phyloP scores from a whole-genome alignment of 148 eudicot species.

The Nepenthes mirabilis region DNA sequence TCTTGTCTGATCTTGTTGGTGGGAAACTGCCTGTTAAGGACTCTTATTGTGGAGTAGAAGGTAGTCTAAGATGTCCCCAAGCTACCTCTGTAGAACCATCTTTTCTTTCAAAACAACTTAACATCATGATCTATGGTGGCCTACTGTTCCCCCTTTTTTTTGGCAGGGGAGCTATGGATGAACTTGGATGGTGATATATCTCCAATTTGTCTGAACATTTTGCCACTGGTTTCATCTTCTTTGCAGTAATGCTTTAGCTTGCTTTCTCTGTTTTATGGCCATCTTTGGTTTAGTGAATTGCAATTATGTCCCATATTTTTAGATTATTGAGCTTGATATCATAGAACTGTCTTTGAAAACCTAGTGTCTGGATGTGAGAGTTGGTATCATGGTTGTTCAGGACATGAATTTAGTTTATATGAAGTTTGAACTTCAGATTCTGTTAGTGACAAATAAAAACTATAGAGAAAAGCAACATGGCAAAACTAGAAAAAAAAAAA shows the following conservation, averaged over 20 bases:
- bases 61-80: slow-evolving; percentile 9
- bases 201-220: slow-evolving; percentile 46
- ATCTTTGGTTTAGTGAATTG: slow-evolving; percentile 1
- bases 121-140: background rate
- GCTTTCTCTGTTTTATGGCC: background rate
- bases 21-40: slow-evolving; percentile 23
- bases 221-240: slow-evolving; percentile 41
- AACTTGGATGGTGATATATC: slow-evolving; percentile 62
- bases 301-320: background rate
- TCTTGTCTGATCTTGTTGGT: slow-evolving; percentile 34
- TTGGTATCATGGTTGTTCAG: too few species aligned
- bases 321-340: too few species aligned
- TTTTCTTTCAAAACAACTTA: background rate
- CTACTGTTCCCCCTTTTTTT: slow-evolving; percentile 3
- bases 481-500: too few species aligned
- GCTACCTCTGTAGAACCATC: background rate
- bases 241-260: slow-evolving; percentile 16
- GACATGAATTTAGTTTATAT: too few species aligned
- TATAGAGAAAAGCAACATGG: too few species aligned
- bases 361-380: too few species aligned
- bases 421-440: too few species aligned
- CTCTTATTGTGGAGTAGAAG: slow-evolving; percentile 32
- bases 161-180: slow-evolving; percentile 56
- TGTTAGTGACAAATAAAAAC: too few species aligned
- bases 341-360: too few species aligned